These are phyloP conservation scores for Zygotorulaspora mrakii DNA, from an alignment of 1,139 yeast species.

Conservation along the genomic window DNA sequence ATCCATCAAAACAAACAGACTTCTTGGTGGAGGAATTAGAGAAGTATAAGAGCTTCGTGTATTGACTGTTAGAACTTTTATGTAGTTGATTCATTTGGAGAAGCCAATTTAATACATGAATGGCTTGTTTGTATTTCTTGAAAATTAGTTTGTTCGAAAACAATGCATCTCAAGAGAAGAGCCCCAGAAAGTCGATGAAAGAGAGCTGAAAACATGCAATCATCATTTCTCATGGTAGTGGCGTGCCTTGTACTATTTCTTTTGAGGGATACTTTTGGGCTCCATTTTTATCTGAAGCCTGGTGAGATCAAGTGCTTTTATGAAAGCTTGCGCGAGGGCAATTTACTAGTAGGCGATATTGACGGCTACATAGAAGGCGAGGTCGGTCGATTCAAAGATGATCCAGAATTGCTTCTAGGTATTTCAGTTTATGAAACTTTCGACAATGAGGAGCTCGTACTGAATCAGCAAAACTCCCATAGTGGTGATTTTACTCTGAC, in stretches of 20 bases:
- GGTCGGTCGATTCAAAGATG: constrained; percentile 38
- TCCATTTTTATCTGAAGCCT: constrained; percentile 36
- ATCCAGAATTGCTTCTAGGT: constrained; percentile 38
- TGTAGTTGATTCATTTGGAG: no score
- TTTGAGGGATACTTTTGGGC: constrained; percentile 9
- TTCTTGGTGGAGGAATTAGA: constrained; percentile 13
- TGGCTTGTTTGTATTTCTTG: no score
- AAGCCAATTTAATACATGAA: no score
- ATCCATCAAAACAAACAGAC: constrained; percentile 9
- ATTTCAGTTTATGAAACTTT: constrained; percentile 55
- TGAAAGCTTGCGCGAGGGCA: constrained; percentile 50
- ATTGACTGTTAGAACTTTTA: no score
- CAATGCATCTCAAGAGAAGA: no score
- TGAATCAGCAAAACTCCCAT: constrained; percentile 49
- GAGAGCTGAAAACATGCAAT: background rate
- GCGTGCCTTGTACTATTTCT: background rate
- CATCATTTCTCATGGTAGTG: background rate
- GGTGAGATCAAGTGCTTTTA: constrained; percentile 47
- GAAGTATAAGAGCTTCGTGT: constrained; percentile 7
- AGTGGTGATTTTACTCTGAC: constrained; percentile 59
- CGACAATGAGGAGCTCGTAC: constrained; percentile 54
- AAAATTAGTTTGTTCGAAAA: no score
- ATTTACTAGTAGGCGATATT: constrained; percentile 48
- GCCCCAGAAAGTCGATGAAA: no score
- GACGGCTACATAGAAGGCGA: constrained; percentile 37